Percentiles rank a stretch among this genome's conserved stretches.
Evolutionary conservation across 805 yeast genomes (phyloP).

Genomic region (Kazachstania viticola): DNA sequence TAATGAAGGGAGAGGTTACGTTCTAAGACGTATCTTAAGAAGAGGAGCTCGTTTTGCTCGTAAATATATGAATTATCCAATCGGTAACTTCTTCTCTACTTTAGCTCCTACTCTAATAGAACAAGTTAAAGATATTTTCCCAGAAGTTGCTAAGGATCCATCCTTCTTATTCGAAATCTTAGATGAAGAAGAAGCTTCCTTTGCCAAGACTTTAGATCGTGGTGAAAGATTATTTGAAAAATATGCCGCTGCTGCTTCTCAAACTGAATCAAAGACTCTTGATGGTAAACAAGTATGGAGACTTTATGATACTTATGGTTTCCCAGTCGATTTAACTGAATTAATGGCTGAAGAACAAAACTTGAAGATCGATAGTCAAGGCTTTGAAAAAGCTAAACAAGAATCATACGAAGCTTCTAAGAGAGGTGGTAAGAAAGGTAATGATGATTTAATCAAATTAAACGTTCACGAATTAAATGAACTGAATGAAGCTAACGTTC

Average conservation of each 20-base stretch:
- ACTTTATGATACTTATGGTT: constrained; percentile 94
- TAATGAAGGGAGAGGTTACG: constrained; percentile 98
- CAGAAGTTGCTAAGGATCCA: constrained; percentile 69
- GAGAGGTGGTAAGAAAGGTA: constrained; percentile 59
- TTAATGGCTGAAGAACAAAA: constrained; percentile 98
- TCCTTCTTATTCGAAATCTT: constrained; percentile 76
- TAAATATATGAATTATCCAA: constrained; percentile 90
- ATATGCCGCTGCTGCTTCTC: constrained; percentile 74
- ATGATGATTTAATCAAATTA: constrained; percentile 55
- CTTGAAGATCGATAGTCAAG: constrained; percentile 80
- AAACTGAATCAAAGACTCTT: constrained; percentile 61
- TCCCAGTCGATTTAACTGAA: constrained; percentile 96
- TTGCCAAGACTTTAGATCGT: constrained; percentile 90
- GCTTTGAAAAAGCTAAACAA: constrained; percentile 80
- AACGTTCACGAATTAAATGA: constrained; percentile 84
- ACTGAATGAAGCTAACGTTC: constrained; percentile 45
- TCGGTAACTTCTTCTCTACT: constrained; percentile 86
- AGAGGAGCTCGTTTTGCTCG: constrained; percentile 97
- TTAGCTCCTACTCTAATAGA: constrained; percentile 87
- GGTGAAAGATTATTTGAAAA: constrained; percentile 95
- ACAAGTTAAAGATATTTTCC: constrained; percentile 81
- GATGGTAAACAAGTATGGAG: constrained; percentile 97
- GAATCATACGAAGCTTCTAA: constrained; percentile 93
- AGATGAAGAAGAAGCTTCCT: constrained; percentile 92
- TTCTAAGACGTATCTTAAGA: constrained; percentile 89